Evolutionary conservation across 345 rosid species (phyloP).

Genomic region (Balakata baccata): DNA sequence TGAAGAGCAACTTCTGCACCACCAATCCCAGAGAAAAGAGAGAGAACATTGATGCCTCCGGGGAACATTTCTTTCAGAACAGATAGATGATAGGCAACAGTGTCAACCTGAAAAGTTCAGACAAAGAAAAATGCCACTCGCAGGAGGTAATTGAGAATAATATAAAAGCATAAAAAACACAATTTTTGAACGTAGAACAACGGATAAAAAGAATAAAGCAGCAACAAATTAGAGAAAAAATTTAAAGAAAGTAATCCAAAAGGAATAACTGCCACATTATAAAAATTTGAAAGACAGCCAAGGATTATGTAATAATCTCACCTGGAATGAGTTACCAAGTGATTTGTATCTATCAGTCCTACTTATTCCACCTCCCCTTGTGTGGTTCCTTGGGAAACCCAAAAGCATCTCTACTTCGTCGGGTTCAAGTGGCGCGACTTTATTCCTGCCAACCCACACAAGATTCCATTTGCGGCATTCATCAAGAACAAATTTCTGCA

Average conservation of each 20-base stretch:
- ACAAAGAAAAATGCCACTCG: neutral
- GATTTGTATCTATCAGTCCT: slow-evolving; percentile 81
- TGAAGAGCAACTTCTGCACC: slow-evolving; percentile 92
- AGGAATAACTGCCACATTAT: too few species aligned
- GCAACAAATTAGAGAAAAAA: neutral
- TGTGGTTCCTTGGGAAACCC: slow-evolving; percentile 88
- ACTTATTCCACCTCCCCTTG: slow-evolving; percentile 90
- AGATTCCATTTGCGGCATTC: slow-evolving; percentile 85
- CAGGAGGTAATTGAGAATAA: too few species aligned
- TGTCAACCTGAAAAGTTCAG: slow-evolving; percentile 60
- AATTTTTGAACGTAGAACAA: neutral
- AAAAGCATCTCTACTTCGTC: slow-evolving; percentile 88
- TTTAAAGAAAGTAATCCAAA: too few species aligned
- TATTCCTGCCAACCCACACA: slow-evolving; percentile 91
- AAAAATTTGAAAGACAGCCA: too few species aligned
- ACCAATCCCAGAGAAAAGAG: slow-evolving; percentile 92
- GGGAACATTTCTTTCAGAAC: slow-evolving; percentile 63
- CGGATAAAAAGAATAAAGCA: neutral
- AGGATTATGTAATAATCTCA: slow-evolving; percentile 5
- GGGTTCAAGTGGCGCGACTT: slow-evolving; percentile 79
- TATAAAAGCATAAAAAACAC: too few species aligned
- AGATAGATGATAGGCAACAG: slow-evolving; percentile 86
- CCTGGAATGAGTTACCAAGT: slow-evolving; percentile 94
- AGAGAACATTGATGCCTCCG: slow-evolving; percentile 60
- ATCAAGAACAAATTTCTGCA: slow-evolving; percentile 55